Conservation (phyloP, 2,329 filamentous ascomycete genomes). For the Aspergillus pseudotamarii region DNA sequence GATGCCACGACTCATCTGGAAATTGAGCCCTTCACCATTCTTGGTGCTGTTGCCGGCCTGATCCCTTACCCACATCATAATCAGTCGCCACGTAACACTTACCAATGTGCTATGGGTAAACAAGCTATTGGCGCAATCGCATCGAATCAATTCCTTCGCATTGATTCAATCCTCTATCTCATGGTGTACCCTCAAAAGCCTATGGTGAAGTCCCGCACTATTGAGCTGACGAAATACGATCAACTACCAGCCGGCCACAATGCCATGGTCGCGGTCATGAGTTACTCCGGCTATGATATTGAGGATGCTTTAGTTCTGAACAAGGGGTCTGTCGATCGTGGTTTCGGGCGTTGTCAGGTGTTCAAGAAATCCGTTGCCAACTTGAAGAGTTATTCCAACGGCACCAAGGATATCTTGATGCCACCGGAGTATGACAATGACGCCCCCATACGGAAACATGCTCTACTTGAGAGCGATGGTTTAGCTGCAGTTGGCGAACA, state of each 20-base stretch:
- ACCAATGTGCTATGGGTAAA: slow-evolving; percentile 99
- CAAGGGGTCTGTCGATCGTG: slow-evolving; percentile 91
- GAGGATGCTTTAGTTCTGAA: slow-evolving; percentile 97
- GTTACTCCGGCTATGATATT: slow-evolving; percentile 98
- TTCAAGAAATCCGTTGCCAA: slow-evolving; percentile 90
- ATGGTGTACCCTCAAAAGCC: slow-evolving; percentile 97
- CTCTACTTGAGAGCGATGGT: slow-evolving; percentile 79
- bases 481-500: slow-evolving; percentile 83
- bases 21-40: slow-evolving; percentile 95
- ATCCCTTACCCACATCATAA: slow-evolving; percentile 99
- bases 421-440: slow-evolving; percentile 66
- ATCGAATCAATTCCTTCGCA: slow-evolving; percentile 95
- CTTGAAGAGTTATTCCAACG: slow-evolving; percentile 86
- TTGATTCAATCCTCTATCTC: slow-evolving; percentile 93
- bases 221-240: slow-evolving; percentile 95
- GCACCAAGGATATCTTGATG: slow-evolving; percentile 62
- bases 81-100: slow-evolving; percentile 97
- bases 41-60: slow-evolving; percentile 91
- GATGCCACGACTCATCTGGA: slow-evolving; percentile 89
- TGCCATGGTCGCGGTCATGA: slow-evolving; percentile 98
- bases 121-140: slow-evolving; percentile 98
- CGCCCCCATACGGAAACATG: slow-evolving; percentile 67
- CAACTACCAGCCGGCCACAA: slow-evolving; percentile 97
- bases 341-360: slow-evolving; percentile 96
- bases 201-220: slow-evolving; percentile 96